These are phyloP conservation scores for Geotrichum candidum DNA, from an alignment of 1,139 yeast species.

Conservation along the genomic window DNA sequence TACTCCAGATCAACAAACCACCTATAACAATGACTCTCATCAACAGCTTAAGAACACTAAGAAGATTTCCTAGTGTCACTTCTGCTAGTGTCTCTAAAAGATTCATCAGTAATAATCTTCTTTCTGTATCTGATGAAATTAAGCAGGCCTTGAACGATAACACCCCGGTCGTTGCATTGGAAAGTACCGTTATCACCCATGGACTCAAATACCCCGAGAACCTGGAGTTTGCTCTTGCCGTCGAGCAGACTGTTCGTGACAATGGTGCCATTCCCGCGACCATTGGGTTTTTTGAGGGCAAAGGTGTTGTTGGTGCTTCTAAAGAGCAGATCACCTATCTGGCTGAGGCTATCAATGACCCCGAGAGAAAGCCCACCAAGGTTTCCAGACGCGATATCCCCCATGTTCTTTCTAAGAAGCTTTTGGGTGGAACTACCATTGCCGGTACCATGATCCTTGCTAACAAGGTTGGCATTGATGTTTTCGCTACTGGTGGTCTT, in stretches of 20 bases:
- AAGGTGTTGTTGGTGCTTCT: constrained; percentile 62
- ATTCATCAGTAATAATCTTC: constrained; percentile 1
- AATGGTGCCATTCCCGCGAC: constrained; percentile 82
- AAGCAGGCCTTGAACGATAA: constrained; percentile 51
- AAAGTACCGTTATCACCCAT: constrained; percentile 84
- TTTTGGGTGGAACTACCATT: constrained; percentile 84
- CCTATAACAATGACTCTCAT: background rate
- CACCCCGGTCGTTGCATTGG: constrained; percentile 70
- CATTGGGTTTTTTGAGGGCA: constrained; percentile 68
- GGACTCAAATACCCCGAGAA: constrained; percentile 83
- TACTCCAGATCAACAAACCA: background rate
- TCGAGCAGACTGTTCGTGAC: constrained; percentile 55
- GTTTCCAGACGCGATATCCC: constrained; percentile 82
- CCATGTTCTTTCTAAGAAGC: constrained; percentile 54
- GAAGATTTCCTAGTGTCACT: background rate
- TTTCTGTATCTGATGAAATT: constrained; percentile 52
- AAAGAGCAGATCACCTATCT: constrained; percentile 45
- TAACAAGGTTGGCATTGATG: constrained; percentile 65
- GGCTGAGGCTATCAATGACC: constrained; percentile 37
- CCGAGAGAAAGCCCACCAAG: constrained; percentile 41
- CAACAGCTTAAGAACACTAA: background rate
- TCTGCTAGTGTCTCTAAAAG: background rate
- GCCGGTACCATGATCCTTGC: constrained; percentile 86
- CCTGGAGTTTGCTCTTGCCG: constrained; percentile 61
- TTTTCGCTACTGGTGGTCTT: constrained; percentile 89